These are phyloP conservation scores for Oropetium thomaeum DNA, from an alignment of 176 grass and related monocot genomes.

Conservation along the genomic window DNA sequence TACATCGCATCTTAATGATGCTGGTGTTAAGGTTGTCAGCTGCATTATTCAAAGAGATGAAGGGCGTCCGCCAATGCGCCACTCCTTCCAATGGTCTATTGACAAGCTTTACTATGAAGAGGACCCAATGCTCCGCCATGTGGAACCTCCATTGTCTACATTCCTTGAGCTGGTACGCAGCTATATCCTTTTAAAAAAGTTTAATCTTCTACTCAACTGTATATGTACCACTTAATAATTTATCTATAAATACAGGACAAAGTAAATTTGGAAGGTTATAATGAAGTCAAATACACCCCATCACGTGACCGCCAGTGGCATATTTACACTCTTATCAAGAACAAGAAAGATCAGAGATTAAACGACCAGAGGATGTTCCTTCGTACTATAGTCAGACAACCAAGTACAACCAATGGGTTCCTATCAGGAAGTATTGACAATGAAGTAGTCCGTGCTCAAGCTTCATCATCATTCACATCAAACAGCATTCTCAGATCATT, in stretches of 20 bases:
- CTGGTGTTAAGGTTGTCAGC: slow-evolving; percentile 68
- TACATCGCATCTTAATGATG: slow-evolving; percentile 71
- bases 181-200: slow-evolving; percentile 8
- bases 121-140: slow-evolving; percentile 88
- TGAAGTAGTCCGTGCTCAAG: slow-evolving; percentile 53
- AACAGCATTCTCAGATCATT: slow-evolving; percentile 89
- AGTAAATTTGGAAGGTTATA: slow-evolving; percentile 89
- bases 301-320: slow-evolving; percentile 98
- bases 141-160: slow-evolving; percentile 92
- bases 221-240: slow-evolving; percentile 20
- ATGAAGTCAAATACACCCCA: slow-evolving; percentile 83
- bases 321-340: slow-evolving; percentile 79
- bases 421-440: slow-evolving; percentile 56
- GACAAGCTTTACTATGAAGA: slow-evolving; percentile 91
- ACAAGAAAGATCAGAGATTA: slow-evolving; percentile 51
- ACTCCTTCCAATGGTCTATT: slow-evolving; percentile 89
- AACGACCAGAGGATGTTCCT: slow-evolving; percentile 88
- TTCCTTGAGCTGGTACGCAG: slow-evolving; percentile 89
- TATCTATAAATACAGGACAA: slow-evolving; percentile 54
- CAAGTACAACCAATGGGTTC: slow-evolving; percentile 57
- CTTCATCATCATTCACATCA: slow-evolving; percentile 77
- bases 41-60: slow-evolving; percentile 99
- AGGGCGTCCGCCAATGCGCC: slow-evolving; percentile 91
- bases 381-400: slow-evolving; percentile 87
- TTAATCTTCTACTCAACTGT: slow-evolving; percentile 16